Evolutionary conservation across 78 protist genomes (phyloP).

Genomic region (Diacronema lutheri): DNA sequence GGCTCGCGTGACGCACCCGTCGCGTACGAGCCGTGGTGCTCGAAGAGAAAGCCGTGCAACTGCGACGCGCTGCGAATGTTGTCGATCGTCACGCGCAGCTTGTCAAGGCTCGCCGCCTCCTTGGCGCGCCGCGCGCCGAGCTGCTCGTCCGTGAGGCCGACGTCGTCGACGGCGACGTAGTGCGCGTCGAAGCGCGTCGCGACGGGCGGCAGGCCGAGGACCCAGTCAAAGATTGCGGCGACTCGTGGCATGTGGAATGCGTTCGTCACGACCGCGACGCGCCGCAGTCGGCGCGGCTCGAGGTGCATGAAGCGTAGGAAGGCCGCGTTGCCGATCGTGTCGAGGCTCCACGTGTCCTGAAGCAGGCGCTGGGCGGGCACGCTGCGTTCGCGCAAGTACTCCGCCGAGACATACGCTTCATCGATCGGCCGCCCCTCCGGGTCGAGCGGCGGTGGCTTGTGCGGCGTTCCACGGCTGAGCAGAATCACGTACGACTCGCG

Average conservation of each 20-base stretch:
- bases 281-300: neutral
- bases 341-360: slow-evolving; percentile 12
- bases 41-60: neutral
- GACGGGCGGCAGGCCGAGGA: neutral
- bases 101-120: neutral
- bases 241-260: slow-evolving; percentile 35
- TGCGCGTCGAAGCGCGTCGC: neutral
- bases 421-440: neutral
- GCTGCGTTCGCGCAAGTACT: neutral
- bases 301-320: slow-evolving; percentile 22
- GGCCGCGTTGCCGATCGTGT: slow-evolving; percentile 50
- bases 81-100: neutral
- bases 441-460: slow-evolving; percentile 8
- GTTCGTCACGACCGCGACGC: neutral
- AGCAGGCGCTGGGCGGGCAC: neutral
- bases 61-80: neutral
- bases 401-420: neutral
- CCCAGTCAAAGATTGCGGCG: slow-evolving; percentile 41
- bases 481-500: neutral
- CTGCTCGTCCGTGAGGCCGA: neutral
- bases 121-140: neutral
- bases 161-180: neutral
- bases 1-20: too few relatives aligned
- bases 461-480: slow-evolving; percentile 19
- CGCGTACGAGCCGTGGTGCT: neutral